These are phyloP conservation scores for Oxyria digyna DNA, from an alignment of 148 eudicot genomes.

Conservation along the genomic window DNA sequence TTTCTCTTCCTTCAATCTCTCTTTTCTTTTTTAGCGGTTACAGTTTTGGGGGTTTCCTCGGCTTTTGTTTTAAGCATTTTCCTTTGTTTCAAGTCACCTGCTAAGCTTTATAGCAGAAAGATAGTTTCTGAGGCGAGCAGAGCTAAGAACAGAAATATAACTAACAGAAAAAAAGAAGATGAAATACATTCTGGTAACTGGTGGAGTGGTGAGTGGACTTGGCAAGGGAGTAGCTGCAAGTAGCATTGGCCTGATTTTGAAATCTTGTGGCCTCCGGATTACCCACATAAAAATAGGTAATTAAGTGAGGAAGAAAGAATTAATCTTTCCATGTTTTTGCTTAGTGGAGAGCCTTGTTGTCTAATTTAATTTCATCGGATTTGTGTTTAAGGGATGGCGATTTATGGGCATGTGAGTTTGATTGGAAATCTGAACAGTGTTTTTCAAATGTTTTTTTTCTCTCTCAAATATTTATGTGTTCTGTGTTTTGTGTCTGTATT, in stretches of 20 bases:
- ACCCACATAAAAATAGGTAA: slow-evolving; percentile 87
- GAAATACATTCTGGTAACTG: slow-evolving; percentile 93
- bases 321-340: not conserved
- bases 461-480: not conserved
- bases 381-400: not conserved
- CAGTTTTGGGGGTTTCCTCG: not conserved
- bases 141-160: not conserved
- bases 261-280: slow-evolving; percentile 80
- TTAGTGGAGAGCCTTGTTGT: not conserved
- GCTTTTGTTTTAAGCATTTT: not conserved
- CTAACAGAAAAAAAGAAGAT: slow-evolving; percentile 18
- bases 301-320: not conserved
- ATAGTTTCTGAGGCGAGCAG: not conserved
- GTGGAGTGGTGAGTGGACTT: slow-evolving; percentile 89
- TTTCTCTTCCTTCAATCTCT: slow-evolving; percentile 3
- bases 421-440: not conserved
- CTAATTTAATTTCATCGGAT: not conserved
- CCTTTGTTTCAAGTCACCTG: not conserved
- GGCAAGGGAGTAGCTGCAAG: slow-evolving; percentile 94
- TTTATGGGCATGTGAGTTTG: not conserved
- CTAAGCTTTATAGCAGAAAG: not conserved
- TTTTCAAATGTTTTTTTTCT: not conserved
- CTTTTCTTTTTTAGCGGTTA: not conserved
- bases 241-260: slow-evolving; percentile 81
- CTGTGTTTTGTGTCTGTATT: not conserved